These are phyloP conservation scores for Kodamaea nitidulidarum DNA, from an alignment of 805 yeast species.

Conservation along the genomic window DNA sequence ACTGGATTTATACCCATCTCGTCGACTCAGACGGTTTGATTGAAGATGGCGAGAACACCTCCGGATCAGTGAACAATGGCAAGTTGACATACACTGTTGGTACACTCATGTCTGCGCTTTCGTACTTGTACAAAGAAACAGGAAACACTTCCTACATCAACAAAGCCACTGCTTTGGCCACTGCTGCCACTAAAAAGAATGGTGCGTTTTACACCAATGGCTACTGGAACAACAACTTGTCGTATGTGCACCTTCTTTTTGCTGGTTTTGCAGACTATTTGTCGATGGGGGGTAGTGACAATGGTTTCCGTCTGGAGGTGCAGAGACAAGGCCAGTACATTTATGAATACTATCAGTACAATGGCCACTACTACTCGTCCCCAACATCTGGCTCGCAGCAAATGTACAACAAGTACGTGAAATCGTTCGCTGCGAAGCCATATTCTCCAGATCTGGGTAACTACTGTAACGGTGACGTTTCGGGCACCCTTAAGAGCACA, in stretches of 20 bases:
- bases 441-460: conserved; percentile 11
- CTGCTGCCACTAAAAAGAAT: conserved; percentile 10
- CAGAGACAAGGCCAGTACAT: conserved; percentile 14
- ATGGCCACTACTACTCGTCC: conserved; percentile 12
- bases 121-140: conserved; percentile 10
- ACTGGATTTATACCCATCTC: conserved; percentile 12
- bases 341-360: conserved; percentile 13
- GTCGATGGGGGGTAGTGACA: conserved; percentile 8
- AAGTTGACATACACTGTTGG: conserved; percentile 16
- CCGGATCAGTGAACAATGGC: conserved; percentile 10
- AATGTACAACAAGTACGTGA: conserved; percentile 9
- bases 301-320: conserved; percentile 5
- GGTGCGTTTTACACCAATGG: conserved; percentile 15
- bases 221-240: conserved; percentile 15
- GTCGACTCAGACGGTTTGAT: conserved; percentile 13
- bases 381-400: conserved; percentile 5
- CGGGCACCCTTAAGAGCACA: conserved; percentile 10
- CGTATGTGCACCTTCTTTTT: conserved; percentile 16
- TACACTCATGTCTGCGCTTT: conserved; percentile 11
- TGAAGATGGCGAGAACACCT: conserved; percentile 11
- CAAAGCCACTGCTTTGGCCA: conserved; percentile 11
- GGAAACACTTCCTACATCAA: conserved; percentile 5
- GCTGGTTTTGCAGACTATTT: conserved; percentile 17
- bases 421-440: conserved; percentile 4
- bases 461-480: conserved; percentile 9